These are phyloP conservation scores for Drosera spatulata DNA, from an alignment of 179 eudicot genomes.

Conservation along the genomic window DNA sequence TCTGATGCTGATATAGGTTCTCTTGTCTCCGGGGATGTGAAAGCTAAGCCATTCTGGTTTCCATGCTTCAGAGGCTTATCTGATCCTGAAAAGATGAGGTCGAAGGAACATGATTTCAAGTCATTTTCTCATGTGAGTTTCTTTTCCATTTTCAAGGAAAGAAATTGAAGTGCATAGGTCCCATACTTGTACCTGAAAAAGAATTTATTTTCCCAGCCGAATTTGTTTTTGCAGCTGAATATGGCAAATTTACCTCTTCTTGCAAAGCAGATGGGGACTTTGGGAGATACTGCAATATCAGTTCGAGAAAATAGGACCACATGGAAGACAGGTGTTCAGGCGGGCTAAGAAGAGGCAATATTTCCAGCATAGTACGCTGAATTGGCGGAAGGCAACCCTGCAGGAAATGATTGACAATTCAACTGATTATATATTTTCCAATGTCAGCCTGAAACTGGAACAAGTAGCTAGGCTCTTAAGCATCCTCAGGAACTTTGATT, in stretches of 20 bases:
- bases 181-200: constrained; percentile 23
- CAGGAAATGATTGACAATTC: constrained; percentile 2
- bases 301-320: constrained; percentile 73
- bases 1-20: constrained; percentile 17
- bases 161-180: background rate
- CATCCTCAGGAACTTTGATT: too few relatives aligned
- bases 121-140: background rate
- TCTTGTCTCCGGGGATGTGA: constrained; percentile 18
- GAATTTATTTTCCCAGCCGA: constrained; percentile 15
- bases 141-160: background rate
- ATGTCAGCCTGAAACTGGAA: too few relatives aligned
- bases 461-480: too few relatives aligned
- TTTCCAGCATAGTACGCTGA: constrained; percentile 79
- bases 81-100: constrained; percentile 18
- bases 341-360: constrained; percentile 68
- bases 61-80: constrained; percentile 19
- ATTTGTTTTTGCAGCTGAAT: constrained; percentile 4
- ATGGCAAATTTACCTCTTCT: constrained; percentile 25
- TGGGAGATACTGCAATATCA: constrained; percentile 60
- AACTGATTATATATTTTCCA: too few relatives aligned
- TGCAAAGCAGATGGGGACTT: constrained; percentile 29
- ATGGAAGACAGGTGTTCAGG: constrained; percentile 62
- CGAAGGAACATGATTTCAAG: too few relatives aligned
- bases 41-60: constrained; percentile 27
- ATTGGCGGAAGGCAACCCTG: constrained; percentile 91